phyloP scores from a whole-genome alignment of 805 yeast species.

The Lachancea quebecensis region DNA sequence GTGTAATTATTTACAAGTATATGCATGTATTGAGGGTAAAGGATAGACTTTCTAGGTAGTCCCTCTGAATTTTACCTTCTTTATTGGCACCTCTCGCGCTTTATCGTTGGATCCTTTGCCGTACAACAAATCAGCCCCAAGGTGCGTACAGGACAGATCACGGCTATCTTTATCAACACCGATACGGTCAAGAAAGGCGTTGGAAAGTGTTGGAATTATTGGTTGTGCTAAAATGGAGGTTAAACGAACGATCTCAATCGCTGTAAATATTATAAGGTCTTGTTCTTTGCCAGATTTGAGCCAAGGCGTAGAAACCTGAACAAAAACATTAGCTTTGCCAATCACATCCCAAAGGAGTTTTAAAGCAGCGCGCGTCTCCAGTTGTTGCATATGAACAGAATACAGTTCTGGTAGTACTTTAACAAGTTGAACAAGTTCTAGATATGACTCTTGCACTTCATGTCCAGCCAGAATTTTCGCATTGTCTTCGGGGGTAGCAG shows the following conservation, averaged over 20 bases:
- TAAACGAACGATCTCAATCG: slow-evolving; percentile 67
- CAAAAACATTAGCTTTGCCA: slow-evolving; percentile 54
- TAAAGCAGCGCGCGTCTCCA: slow-evolving; percentile 51
- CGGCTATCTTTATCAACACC: slow-evolving; percentile 44
- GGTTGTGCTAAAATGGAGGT: slow-evolving; percentile 62
- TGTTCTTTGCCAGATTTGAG: slow-evolving; percentile 34
- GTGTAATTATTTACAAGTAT: slow-evolving; percentile 10
- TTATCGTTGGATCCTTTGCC: slow-evolving; percentile 49
- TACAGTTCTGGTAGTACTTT: slow-evolving; percentile 35
- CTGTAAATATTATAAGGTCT: slow-evolving; percentile 52
- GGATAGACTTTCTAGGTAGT: neutral
- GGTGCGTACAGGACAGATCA: slow-evolving; percentile 36
- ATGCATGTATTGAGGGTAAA: neutral
- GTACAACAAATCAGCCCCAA: slow-evolving; percentile 56
- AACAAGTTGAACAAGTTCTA: slow-evolving; percentile 29
- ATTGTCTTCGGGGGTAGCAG: slow-evolving; percentile 17
- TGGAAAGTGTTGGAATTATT: slow-evolving; percentile 61
- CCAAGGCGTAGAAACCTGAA: slow-evolving; percentile 80
- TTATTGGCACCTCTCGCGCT: slow-evolving; percentile 44
- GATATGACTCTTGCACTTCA: slow-evolving; percentile 16
- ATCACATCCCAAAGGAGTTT: slow-evolving; percentile 53
- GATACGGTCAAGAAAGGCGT: slow-evolving; percentile 52
- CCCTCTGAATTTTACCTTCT: slow-evolving; percentile 20
- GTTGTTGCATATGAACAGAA: slow-evolving; percentile 37
- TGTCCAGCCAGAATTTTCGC: slow-evolving; percentile 3